Percentiles rank a stretch among this genome's conserved stretches.
phyloP scores from a whole-genome alignment of 192 early-diverging fungal genomes.

The Backusella australiensis region DNA sequence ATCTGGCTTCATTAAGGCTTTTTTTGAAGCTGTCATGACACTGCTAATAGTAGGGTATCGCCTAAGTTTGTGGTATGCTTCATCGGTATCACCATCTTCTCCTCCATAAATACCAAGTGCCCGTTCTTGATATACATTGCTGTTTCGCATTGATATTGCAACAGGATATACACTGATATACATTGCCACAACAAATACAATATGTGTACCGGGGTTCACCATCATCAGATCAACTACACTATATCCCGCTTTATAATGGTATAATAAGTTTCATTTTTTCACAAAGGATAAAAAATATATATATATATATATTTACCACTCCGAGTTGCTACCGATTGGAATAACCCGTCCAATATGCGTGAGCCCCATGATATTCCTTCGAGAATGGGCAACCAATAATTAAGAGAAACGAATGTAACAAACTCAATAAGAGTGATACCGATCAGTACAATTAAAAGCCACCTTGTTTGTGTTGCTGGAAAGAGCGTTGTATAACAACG shows the following conservation, averaged over 20 bases:
- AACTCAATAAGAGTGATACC: constrained; percentile 31
- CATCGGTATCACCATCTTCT: constrained; percentile 17
- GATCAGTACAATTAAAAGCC: constrained; percentile 31
- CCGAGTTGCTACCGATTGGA: constrained; percentile 35
- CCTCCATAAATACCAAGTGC: constrained; percentile 32
- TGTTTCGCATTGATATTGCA: constrained; percentile 37
- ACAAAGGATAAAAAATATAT: background rate
- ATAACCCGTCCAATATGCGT: constrained; percentile 31
- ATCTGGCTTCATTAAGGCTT: constrained; percentile 26
- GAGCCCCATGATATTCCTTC: constrained; percentile 27
- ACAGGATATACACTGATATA: constrained; percentile 40
- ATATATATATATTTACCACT: constrained; percentile 13
- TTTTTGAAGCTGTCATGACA: constrained; percentile 23
- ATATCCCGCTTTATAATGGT: constrained; percentile 25
- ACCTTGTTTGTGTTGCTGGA: constrained; percentile 32
- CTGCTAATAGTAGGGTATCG: constrained; percentile 22
- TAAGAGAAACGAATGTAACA: constrained; percentile 23
- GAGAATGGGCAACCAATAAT: constrained; percentile 32
- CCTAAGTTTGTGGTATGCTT: background rate
- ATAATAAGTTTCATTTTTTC: background rate
- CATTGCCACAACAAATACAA: constrained; percentile 38
- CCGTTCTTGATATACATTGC: constrained; percentile 39
- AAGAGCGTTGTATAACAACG: constrained; percentile 35
- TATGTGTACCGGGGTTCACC: constrained; percentile 28
- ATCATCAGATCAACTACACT: constrained; percentile 18